Evolutionary conservation across 768 basidiomycete genomes (phyloP).

Genomic region (Lactarius sanguifluus): DNA sequence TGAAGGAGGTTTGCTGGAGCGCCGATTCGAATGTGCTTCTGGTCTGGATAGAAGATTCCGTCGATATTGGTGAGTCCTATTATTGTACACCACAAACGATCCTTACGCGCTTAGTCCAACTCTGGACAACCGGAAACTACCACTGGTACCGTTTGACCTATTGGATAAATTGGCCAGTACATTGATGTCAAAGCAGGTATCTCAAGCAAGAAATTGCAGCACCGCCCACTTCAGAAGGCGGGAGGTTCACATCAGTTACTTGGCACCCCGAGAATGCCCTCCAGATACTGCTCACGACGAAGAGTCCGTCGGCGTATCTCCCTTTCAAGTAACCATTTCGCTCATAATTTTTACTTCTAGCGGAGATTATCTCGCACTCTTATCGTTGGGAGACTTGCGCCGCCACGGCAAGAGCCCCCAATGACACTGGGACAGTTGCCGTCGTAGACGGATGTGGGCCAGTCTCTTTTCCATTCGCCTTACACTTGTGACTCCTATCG

Average conservation of each 20-base stretch:
- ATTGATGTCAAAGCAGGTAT: slow-evolving; percentile 55
- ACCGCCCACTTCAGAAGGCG: slow-evolving; percentile 38
- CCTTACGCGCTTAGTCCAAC: slow-evolving; percentile 60
- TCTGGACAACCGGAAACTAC: slow-evolving; percentile 95
- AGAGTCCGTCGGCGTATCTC: slow-evolving; percentile 46
- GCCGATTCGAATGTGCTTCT: slow-evolving; percentile 83
- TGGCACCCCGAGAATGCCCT: slow-evolving; percentile 90
- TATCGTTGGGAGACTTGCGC: slow-evolving; percentile 80
- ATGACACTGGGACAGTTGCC: slow-evolving; percentile 81
- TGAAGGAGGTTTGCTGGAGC: slow-evolving; percentile 83
- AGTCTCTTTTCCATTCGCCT: background rate
- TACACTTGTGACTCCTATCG: background rate
- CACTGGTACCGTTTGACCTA: slow-evolving; percentile 61
- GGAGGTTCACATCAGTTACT: slow-evolving; percentile 65
- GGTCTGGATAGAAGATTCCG: slow-evolving; percentile 75
- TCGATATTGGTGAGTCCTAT: slow-evolving; percentile 63
- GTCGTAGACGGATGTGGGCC: slow-evolving; percentile 85
- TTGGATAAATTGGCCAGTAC: slow-evolving; percentile 6
- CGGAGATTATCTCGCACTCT: slow-evolving; percentile 53
- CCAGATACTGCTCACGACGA: slow-evolving; percentile 62
- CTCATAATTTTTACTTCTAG: slow-evolving; percentile 35
- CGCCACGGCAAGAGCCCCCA: slow-evolving; percentile 57
- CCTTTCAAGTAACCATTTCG: background rate
- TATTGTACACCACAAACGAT: slow-evolving; percentile 16
- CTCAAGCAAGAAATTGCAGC: slow-evolving; percentile 85